Base-by-base conservation (phyloP, 352 stramenopile species). In the Phytophthora sp. region DNA sequence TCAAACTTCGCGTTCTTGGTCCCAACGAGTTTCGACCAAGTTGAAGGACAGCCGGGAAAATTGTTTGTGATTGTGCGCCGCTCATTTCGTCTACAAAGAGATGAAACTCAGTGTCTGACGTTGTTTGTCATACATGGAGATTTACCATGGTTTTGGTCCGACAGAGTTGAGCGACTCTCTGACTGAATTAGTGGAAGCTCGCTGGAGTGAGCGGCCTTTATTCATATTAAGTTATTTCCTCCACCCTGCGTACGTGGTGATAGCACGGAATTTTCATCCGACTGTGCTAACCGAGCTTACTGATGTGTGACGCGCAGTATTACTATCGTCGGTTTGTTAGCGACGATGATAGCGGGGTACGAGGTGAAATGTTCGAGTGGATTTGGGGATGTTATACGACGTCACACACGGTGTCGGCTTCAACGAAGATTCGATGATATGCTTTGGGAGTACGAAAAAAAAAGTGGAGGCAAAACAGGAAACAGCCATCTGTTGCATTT, bases 401-500 rank as follows among this genome's bases (percentile, higher is more conserved):
- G 20, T 50, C 42, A 20, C 23, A 11, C 23, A 18, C 33, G 33
- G 6, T 24, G 9, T 20, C 18, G 36, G 23, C 36, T 44, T 44
- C 16, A 23, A 44, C 16, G 36, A 23, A 44, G 36, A 44, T 23
- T 24, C 13, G 16, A n/a, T 44, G 36, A 13, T 44, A 23, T 4
- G 36, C 23, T 44, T 23, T 44, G 36, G 12, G 36, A 44, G 18
- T 44, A 44, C 36, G 36, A n/a, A n/a, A 44, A 44, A 44, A 21
- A 6, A 20, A 16, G 31, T 38, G 7, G 31, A 44, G 23, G 36
- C 36, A 44, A 44, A 44, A 44, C 4, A 4, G 33, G 11, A 64
- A 65, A 42, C 33, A 69, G 5, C 33, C 62, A 13, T 8, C 52
- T 20, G 50, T 77, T 27, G 58, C 47, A 12, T 24, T 68, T 5